Evolutionary conservation across 2,329 filamentous ascomycete species (phyloP).

Genomic region (Xylariaceae sp.): DNA sequence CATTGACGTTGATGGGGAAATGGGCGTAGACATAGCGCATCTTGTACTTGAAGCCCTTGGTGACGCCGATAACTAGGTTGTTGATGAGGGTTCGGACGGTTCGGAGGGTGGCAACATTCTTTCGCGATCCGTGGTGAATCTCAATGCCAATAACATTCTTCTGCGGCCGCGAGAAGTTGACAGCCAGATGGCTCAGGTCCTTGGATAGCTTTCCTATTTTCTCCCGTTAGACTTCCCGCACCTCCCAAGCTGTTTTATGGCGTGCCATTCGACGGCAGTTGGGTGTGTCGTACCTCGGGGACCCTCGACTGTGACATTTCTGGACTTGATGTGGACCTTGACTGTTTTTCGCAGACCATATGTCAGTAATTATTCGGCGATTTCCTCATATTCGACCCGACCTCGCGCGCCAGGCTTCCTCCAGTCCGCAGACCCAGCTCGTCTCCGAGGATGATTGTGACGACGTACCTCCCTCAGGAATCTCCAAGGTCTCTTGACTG

Average conservation of each 20-base stretch:
- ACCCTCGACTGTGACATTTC: constrained; percentile 95
- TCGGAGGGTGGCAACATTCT: constrained; percentile 96
- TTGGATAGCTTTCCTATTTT: constrained; percentile 85
- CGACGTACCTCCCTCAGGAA: constrained; percentile 93
- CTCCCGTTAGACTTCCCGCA: constrained; percentile 36
- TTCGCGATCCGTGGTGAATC: constrained; percentile 97
- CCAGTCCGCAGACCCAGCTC: constrained; percentile 7
- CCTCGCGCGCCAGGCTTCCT: constrained; percentile 1
- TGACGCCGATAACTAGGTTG: constrained; percentile 98
- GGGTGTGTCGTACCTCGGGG: constrained; percentile 71
- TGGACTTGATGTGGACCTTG: constrained; percentile 97
- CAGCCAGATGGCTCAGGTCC: constrained; percentile 93
- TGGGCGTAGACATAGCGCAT: constrained; percentile 99
- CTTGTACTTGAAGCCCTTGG: constrained; percentile 99
- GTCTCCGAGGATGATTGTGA: constrained; percentile 6
- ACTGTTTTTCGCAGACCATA: constrained; percentile 61
- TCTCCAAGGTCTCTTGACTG: constrained; percentile 91
- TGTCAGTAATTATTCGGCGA: constrained; percentile 38
- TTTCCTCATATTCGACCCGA: constrained; percentile 5
- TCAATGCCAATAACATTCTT: constrained; percentile 91
- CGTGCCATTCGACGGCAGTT: constrained; percentile 2
- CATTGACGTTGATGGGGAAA: constrained; percentile 99
- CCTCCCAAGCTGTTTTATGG: background rate
- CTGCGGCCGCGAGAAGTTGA: constrained; percentile 90
- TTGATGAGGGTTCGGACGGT: constrained; percentile 98